phyloP scores from a whole-genome alignment of 176 grass and related monocot species.

The Eragrostis nindensis region DNA sequence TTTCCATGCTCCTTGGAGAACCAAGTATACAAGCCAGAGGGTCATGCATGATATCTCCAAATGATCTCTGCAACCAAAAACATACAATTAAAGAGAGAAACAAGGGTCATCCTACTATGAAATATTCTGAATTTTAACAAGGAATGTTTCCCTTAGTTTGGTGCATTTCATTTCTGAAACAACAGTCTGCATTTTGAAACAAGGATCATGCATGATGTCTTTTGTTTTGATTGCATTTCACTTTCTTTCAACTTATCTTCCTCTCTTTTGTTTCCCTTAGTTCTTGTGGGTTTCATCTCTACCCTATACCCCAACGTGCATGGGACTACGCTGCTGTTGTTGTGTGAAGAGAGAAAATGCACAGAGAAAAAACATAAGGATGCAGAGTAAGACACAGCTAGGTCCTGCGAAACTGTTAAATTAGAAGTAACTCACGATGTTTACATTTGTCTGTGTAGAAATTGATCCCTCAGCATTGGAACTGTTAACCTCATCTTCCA shows the following conservation, averaged over 20 bases:
- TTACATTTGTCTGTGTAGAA: constrained; percentile 39
- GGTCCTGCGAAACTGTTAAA: constrained; percentile 13
- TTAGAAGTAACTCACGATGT: constrained; percentile 24
- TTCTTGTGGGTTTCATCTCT: no score
- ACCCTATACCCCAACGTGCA: no score
- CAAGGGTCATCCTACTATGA: neutral
- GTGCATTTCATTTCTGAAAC: no score
- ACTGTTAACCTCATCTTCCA: constrained; percentile 22
- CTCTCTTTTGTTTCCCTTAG: no score
- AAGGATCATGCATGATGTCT: no score
- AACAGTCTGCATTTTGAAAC: no score
- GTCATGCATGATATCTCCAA: constrained; percentile 56
- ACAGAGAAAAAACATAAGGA: neutral
- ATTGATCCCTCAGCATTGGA: constrained; percentile 5
- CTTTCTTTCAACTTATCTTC: no score
- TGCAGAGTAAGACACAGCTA: neutral
- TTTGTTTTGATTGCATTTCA: no score
- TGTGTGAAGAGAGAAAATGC: neutral
- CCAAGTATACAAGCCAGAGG: constrained; percentile 65
- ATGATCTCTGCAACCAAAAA: constrained; percentile 27
- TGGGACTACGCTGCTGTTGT: no score
- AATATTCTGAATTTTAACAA: neutral
- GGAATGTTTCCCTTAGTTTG: no score
- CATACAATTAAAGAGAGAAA: neutral
- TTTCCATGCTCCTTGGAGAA: constrained; percentile 45